Conservation (phyloP, 805 yeast genomes). For the Wickerhamomyces queroliae region DNA sequence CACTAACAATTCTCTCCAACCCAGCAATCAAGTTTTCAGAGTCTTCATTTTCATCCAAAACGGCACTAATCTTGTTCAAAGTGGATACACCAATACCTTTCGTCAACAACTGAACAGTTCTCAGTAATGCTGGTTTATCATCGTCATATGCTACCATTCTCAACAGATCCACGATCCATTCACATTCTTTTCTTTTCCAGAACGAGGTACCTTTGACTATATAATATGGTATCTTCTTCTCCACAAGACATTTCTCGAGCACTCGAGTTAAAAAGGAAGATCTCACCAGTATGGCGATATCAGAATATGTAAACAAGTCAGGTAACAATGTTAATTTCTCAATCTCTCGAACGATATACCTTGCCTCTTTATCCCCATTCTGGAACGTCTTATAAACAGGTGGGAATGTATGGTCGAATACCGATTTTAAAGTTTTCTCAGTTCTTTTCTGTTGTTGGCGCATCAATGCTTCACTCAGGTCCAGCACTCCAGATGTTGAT, state of each 20-base stretch:
- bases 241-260: slow-evolving; percentile 59
- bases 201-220: slow-evolving; percentile 72
- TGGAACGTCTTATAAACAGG: slow-evolving; percentile 39
- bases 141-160: slow-evolving; percentile 51
- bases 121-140: slow-evolving; percentile 54
- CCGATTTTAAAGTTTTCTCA: slow-evolving; percentile 40
- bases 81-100: slow-evolving; percentile 59
- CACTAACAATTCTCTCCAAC: neutral
- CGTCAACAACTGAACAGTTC: slow-evolving; percentile 55
- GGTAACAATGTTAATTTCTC: slow-evolving; percentile 40
- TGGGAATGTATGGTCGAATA: slow-evolving; percentile 33
- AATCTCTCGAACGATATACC: slow-evolving; percentile 52
- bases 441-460: slow-evolving; percentile 47
- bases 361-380: slow-evolving; percentile 49
- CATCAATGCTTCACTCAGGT: slow-evolving; percentile 61
- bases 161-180: slow-evolving; percentile 55
- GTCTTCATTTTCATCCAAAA: slow-evolving; percentile 1
- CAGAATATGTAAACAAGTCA: slow-evolving; percentile 41
- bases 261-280: slow-evolving; percentile 54
- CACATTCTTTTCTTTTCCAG: slow-evolving; percentile 73
- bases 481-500: slow-evolving; percentile 63
- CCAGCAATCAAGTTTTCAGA: slow-evolving; percentile 2
- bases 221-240: slow-evolving; percentile 52
- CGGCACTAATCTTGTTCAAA: slow-evolving; percentile 6
- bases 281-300: slow-evolving; percentile 69